Evolutionary conservation across 345 rosid genomes (phyloP), one percentile per base, ranked within the genome.

Genomic region (Abelmoschus esculentus): DNA sequence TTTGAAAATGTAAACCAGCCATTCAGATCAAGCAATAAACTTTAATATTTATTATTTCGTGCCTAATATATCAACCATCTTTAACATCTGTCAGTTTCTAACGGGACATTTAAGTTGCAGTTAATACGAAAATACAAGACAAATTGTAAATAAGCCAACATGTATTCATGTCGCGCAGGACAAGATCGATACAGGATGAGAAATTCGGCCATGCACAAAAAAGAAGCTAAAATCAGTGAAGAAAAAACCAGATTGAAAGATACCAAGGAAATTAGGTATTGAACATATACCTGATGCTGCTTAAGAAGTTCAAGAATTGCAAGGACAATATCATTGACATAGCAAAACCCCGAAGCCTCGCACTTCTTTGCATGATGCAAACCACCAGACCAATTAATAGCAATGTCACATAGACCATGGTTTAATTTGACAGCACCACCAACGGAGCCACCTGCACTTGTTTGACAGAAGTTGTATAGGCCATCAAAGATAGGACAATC

Each of bases 301-400:
- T 89, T 89, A 75, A 89, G 90, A 54, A 86, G 91, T 77, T 89
- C 91, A 46, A 89, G 75, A 71, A 89, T 86, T 46, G 85, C 91
- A 31, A 86, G 81, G 61, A 89, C 90, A 69, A 89, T 86, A 74
- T 89, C 91, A 77, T 85, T 89, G 55, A 89, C 86, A 61, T 89
- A 85, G 77, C 91, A 89, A 53, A 83, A 79, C 3, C 81, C 87
- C 36, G 79, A 79, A 60, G 83, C 83, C 70, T 81, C 87, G 40
- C 86, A 83, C 75, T 85, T 89, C 80, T 86, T 86, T 59, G 91
- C 89, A 78, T 86, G 95, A 75, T 86, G 89, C 52, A 89, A 82
- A 44, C 89, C 91, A 63, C 89, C 89, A 44, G 89, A 88, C 91
- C 88, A 86, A 69, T 83, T 85, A 68, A 82, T 70, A 38, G 89